These are phyloP conservation scores for Exophiala calicioides DNA, from an alignment of 2,329 filamentous ascomycete species.

Conservation along the genomic window DNA sequence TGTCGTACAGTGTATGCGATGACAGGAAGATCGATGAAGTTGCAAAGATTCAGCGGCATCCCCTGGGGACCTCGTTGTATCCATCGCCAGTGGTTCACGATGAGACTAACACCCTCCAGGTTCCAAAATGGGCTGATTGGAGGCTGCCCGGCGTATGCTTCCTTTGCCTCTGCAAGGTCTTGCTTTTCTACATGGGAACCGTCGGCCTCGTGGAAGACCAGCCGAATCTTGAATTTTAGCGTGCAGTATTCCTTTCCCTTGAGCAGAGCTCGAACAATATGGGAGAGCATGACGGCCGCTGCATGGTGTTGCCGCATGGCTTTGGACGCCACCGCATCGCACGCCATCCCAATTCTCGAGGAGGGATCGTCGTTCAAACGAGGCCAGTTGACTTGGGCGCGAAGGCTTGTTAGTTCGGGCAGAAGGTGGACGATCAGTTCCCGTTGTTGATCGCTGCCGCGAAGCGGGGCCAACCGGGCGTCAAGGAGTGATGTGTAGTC, in stretches of 20 bases:
- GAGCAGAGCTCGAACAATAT: conserved; percentile 5
- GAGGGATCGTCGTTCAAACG: not conserved
- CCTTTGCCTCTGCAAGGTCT: too few species aligned
- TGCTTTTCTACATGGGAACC: too few species aligned
- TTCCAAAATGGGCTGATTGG: conserved; percentile 8
- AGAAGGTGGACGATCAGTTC: conserved; percentile 6
- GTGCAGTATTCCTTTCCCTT: not conserved
- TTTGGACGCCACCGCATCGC: too few species aligned
- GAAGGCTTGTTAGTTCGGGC: conserved; percentile 4
- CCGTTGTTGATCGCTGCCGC: not conserved
- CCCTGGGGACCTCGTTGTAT: not conserved
- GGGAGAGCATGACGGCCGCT: conserved; percentile 7
- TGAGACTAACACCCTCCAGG: not conserved
- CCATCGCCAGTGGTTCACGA: conserved; percentile 8
- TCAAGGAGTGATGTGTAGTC: conserved; percentile 3
- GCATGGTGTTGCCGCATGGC: conserved; percentile 7
- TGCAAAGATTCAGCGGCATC: not conserved
- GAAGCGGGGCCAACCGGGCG: not conserved
- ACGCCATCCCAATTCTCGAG: too few species aligned
- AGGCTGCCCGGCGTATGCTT: not conserved
- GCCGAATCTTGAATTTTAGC: not conserved
- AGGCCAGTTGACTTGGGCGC: conserved; percentile 5
- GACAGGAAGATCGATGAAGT: conserved; percentile 1
- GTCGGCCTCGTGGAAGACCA: conserved; percentile 14
- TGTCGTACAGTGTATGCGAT: not conserved